Percentiles rank a stretch among this genome's conserved stretches.
Conservation (phyloP, 2,329 filamentous ascomycete species). For the Penicillium sp. region DNA sequence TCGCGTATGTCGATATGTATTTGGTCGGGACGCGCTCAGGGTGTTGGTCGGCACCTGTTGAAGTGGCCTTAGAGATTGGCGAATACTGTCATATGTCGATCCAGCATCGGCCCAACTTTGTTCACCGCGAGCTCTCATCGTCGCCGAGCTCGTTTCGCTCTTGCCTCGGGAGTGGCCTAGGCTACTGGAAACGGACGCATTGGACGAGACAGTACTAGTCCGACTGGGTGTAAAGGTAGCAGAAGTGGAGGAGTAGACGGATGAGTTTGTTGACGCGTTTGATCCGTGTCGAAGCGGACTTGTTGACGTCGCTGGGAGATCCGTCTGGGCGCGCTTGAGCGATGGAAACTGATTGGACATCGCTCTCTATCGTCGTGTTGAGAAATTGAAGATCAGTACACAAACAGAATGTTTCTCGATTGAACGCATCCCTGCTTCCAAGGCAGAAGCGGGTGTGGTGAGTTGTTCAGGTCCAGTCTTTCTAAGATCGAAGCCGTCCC, state of each 20-base stretch:
- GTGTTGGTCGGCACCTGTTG: conserved; percentile 57
- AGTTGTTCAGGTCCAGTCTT: conserved; percentile 7
- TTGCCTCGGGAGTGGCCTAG: conserved; percentile 64
- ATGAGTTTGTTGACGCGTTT: conserved; percentile 51
- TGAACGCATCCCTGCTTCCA: conserved; percentile 37
- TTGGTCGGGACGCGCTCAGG: conserved; percentile 32
- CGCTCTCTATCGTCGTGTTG: conserved; percentile 23
- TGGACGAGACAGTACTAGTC: conserved; percentile 66
- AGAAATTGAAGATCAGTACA: conserved; percentile 26
- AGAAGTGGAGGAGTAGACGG: conserved; percentile 46
- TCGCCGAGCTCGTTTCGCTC: conserved; percentile 58
- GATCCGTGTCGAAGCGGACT: conserved; percentile 50
- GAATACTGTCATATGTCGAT: conserved; percentile 63
- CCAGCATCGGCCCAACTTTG: conserved; percentile 44
- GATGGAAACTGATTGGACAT: conserved; percentile 37
- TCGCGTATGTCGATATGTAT: conserved; percentile 42
- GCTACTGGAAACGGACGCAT: conserved; percentile 53
- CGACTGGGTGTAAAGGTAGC: conserved; percentile 49
- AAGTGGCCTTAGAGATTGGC: conserved; percentile 70
- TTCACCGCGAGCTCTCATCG: conserved; percentile 16
- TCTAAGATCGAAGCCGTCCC: not conserved
- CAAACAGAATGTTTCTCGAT: conserved; percentile 24
- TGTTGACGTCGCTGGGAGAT: conserved; percentile 37
- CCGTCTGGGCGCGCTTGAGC: conserved; percentile 36
- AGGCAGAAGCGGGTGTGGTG: conserved; percentile 21